Percentiles rank a stretch among this genome's conserved stretches.
Conservation (phyloP, 164 flowering plant species). For the Magnolia sinica region DNA sequence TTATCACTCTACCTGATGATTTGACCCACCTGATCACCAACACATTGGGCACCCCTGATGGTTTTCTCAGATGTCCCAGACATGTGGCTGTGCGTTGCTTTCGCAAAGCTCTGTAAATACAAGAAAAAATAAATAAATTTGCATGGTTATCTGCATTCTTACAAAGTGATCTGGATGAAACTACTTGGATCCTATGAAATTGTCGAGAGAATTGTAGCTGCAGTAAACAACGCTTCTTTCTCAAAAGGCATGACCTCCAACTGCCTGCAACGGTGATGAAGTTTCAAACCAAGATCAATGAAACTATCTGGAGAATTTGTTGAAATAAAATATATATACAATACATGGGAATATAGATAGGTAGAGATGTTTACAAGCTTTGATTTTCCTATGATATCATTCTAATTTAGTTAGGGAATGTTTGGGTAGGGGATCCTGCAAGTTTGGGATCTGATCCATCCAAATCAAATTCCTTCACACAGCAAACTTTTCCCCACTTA, state of each 20-base stretch:
- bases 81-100: too few relatives aligned
- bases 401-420: too few relatives aligned
- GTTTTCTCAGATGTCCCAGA: too few relatives aligned
- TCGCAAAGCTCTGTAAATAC: neutral
- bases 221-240: slow-evolving; percentile 69
- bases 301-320: neutral
- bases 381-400: too few relatives aligned
- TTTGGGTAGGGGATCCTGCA: too few relatives aligned
- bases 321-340: neutral
- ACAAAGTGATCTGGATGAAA: neutral
- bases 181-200: neutral
- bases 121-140: neutral
- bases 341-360: neutral
- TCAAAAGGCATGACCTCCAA: slow-evolving; percentile 42
- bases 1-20: too few relatives aligned
- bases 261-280: slow-evolving; percentile 34
- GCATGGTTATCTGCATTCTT: neutral
- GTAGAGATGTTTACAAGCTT: too few relatives aligned
- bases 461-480: too few relatives aligned
- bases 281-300: neutral
- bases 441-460: too few relatives aligned
- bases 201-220: slow-evolving; percentile 27
- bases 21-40: too few relatives aligned
- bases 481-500: too few relatives aligned
- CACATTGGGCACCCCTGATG: too few relatives aligned